These are phyloP conservation scores for Dactylellina cionopaga DNA, from an alignment of 2,329 filamentous ascomycete species.

Conservation along the genomic window DNA sequence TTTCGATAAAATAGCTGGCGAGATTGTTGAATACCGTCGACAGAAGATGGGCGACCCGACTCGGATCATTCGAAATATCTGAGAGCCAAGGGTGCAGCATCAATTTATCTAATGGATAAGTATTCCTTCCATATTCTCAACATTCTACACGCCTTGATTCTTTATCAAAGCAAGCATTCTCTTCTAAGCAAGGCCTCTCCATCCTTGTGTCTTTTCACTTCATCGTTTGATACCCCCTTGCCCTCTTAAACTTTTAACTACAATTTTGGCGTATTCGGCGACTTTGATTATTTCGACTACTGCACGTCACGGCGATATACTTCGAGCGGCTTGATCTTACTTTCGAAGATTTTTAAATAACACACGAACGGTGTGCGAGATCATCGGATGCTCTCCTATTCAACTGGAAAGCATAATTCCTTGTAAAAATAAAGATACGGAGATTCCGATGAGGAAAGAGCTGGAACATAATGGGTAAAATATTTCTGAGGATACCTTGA, in stretches of 20 bases:
- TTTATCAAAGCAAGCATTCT: slow-evolving; percentile 12
- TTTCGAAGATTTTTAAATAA: slow-evolving; percentile 1
- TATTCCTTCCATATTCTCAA: slow-evolving; percentile 26
- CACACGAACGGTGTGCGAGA: slow-evolving; percentile 18
- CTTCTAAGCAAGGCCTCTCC: slow-evolving; percentile 17
- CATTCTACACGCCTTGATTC: background rate
- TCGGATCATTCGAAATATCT: slow-evolving; percentile 65
- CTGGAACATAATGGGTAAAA: background rate
- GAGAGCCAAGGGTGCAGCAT: background rate
- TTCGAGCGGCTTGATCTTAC: slow-evolving; percentile 8
- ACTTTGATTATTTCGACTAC: slow-evolving; percentile 7
- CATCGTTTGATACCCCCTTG: slow-evolving; percentile 40
- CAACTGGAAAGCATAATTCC: slow-evolving; percentile 1
- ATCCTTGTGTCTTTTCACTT: slow-evolving; percentile 11
- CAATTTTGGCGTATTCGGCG: background rate
- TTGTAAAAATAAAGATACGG: slow-evolving; percentile 3
- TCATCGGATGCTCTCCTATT: background rate
- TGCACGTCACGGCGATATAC: background rate
- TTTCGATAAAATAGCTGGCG: slow-evolving; percentile 73
- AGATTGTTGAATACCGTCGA: slow-evolving; percentile 74
- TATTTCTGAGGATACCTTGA: background rate
- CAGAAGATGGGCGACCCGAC: slow-evolving; percentile 72
- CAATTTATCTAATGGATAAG: slow-evolving; percentile 25
- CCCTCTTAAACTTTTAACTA: background rate
- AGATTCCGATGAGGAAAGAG: slow-evolving; percentile 5